Conservation (phyloP, 345 rosid species). For the Citrus sinensis region DNA sequence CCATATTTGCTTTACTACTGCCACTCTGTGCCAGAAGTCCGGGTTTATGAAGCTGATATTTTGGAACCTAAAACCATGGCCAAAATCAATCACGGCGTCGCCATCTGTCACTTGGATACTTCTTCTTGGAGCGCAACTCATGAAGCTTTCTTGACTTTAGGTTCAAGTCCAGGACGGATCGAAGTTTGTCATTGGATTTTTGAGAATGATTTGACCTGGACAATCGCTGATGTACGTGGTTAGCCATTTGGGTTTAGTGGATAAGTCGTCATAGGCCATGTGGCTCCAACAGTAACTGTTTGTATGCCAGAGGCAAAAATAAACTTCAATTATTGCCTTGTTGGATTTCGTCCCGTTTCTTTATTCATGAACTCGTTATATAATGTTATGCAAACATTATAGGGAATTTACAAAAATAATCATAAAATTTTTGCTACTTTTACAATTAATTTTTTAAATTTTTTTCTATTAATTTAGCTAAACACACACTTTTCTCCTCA, state of each 20-base stretch:
- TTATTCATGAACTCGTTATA: too few species aligned
- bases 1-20: constrained; percentile 82
- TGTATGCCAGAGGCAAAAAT: neutral
- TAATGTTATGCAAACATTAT: too few species aligned
- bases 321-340: too few species aligned
- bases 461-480: too few species aligned
- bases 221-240: neutral
- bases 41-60: constrained; percentile 73
- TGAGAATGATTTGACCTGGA: neutral
- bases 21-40: constrained; percentile 80
- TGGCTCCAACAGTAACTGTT: neutral
- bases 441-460: accelerated
- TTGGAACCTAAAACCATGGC: constrained; percentile 42
- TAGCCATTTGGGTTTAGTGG: neutral
- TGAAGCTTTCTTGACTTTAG: constrained; percentile 67
- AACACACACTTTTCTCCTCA: accelerated
- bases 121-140: constrained; percentile 76
- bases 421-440: too few species aligned
- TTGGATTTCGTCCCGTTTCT: too few species aligned
- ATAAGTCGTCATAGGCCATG: neutral
- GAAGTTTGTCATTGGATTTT: constrained; percentile 1
- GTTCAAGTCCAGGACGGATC: constrained; percentile 68
- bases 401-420: too few species aligned
- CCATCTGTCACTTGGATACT: constrained; percentile 81
- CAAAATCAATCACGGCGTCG: constrained; percentile 68